Evolutionary conservation across 192 early-diverging fungal genomes (phyloP), one percentile per base, ranked within the genome.

Genomic region (Entophlyctis helioformis): DNA sequence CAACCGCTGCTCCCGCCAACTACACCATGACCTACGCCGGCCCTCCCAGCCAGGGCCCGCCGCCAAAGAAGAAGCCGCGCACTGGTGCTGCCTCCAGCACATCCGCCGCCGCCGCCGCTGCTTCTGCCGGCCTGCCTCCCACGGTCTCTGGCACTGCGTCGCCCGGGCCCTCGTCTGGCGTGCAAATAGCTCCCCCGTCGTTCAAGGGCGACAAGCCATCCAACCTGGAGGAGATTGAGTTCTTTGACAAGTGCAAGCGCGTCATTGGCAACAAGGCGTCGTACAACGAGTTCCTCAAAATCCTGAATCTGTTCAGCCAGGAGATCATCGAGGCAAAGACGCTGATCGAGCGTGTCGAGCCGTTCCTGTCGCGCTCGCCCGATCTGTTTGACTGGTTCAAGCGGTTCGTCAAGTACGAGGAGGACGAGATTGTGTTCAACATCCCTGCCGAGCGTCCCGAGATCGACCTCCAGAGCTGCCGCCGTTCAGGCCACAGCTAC

Each of bases 351-450:
- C 74, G 83, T 12, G 85, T 89, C 2, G 78, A 82, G 51, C 79
- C 80, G 21, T 97, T 96, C 50, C 73, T 97, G 43, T 76, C 73
- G 7, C 79, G 78, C 32, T 76, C 83, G 28, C 75, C 74, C 44
- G 91, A 94, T 31, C 68, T 98, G 26, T 87, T 94, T 73, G 79
- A 85, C 21, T 94, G 89, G 89, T 96, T 98, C 59, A 95, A 96
- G 65, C 68, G 63, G 24, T 85, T 85, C 48, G 70, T 90, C 6
- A 84, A 81, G 35, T 87, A 84, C 59, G 79, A 90, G 39, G 82
- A 84, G 24, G 81, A 81, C 36, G 78, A 82, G 35, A 69, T 81
- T 34, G 62, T 68, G 45, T 60, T 73, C 46, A 88, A 86, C 29
- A 71, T 73, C 22, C 63, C 77, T 0, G 70, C 71, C 11, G 61